Evolutionary conservation across 2,329 filamentous ascomycete species (phyloP).

Genomic region (Hypomyces rosellus): DNA sequence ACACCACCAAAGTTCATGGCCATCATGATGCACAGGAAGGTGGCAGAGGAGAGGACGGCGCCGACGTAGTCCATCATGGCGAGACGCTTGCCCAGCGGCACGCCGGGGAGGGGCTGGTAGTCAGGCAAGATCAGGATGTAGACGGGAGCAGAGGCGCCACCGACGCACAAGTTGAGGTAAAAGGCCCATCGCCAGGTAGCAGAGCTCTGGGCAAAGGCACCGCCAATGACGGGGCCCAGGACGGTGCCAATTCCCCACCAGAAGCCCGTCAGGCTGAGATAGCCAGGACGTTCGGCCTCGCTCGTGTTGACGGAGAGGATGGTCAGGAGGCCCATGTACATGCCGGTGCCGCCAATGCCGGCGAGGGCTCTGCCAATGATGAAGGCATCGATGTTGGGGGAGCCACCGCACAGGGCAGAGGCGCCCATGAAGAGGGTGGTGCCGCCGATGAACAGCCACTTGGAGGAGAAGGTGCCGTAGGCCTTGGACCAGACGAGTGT

Average conservation of each 20-base stretch:
- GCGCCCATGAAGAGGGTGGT: neutral
- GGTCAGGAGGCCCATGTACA: slow-evolving; percentile 7
- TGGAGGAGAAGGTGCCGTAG: neutral
- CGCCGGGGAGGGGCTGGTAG: slow-evolving; percentile 14
- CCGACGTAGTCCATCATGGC: slow-evolving; percentile 37
- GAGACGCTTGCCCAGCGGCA: slow-evolving; percentile 21
- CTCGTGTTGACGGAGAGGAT: slow-evolving; percentile 2
- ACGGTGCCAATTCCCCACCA: slow-evolving; percentile 39
- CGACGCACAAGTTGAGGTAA: slow-evolving; percentile 49
- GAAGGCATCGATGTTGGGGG: neutral
- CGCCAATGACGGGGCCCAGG: slow-evolving; percentile 35
- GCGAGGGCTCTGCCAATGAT: neutral
- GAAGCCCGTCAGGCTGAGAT: slow-evolving; percentile 21
- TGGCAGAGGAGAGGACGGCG: slow-evolving; percentile 33
- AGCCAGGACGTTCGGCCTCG: neutral
- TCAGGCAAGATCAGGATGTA: slow-evolving; percentile 22
- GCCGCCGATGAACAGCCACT: neutral
- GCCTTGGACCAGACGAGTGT: neutral
- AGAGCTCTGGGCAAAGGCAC: neutral
- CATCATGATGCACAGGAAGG: slow-evolving; percentile 36
- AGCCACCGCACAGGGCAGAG: neutral
- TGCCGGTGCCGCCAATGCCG: slow-evolving; percentile 3
- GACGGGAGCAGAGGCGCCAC: slow-evolving; percentile 23
- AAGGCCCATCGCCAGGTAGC: slow-evolving; percentile 22
- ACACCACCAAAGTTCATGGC: slow-evolving; percentile 44